phyloP scores from a whole-genome alignment of 208 protist genomes.

The Naegleria gruberi region DNA sequence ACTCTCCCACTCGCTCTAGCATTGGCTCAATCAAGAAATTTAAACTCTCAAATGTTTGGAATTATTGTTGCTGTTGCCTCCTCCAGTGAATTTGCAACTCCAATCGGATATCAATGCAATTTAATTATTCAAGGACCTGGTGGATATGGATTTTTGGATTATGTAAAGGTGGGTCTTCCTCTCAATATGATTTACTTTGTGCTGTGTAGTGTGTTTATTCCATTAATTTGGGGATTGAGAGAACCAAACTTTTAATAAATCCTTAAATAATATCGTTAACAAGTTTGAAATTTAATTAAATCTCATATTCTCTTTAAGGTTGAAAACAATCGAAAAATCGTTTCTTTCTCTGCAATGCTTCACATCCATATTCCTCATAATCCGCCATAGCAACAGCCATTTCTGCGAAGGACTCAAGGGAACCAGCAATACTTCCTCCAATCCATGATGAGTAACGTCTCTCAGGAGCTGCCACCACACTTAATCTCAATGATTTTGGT shows the following conservation, averaged over 20 bases:
- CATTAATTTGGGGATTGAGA: neutral
- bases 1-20: neutral
- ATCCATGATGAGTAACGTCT: slow-evolving; percentile 94
- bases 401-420: slow-evolving; percentile 66
- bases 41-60: neutral
- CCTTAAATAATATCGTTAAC: too few relatives aligned
- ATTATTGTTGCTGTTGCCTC: neutral
- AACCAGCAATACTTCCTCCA: slow-evolving; percentile 85
- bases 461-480: slow-evolving; percentile 88
- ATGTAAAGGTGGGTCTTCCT: neutral
- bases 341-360: too few relatives aligned
- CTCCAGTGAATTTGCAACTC: neutral
- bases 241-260: neutral
- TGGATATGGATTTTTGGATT: neutral
- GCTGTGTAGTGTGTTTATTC: neutral
- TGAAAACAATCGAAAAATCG: too few relatives aligned
- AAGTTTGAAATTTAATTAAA: too few relatives aligned
- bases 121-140: neutral
- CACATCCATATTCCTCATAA: slow-evolving; percentile 76
- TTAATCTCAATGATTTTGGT: slow-evolving; percentile 78
- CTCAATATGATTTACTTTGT: neutral
- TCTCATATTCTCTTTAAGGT: too few relatives aligned
- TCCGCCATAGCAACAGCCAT: slow-evolving; percentile 82
- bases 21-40: neutral
- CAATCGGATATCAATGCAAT: slow-evolving; percentile 7